Evolutionary conservation across 331 rosid species (phyloP).

Genomic region (Spiraea crenata): DNA sequence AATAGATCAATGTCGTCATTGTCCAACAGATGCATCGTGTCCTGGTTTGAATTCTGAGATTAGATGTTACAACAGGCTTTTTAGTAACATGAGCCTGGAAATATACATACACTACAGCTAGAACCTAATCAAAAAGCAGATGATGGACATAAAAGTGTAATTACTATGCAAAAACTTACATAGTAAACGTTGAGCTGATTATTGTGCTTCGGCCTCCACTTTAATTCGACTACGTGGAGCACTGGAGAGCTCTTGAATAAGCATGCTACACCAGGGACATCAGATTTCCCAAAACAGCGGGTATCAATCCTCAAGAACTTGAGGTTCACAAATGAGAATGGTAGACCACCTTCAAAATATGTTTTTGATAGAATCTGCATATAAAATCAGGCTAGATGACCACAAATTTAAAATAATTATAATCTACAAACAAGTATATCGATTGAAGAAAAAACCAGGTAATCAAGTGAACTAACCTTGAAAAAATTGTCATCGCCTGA

Average conservation of each 20-base stretch:
- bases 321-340: background rate
- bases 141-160: too few relatives aligned
- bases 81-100: too few relatives aligned
- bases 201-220: background rate
- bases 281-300: background rate
- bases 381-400: background rate
- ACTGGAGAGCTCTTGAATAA: slow-evolving; percentile 3
- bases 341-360: slow-evolving; percentile 2
- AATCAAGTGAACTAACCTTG: background rate
- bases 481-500: too few relatives aligned
- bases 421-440: background rate
- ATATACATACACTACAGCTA: too few relatives aligned
- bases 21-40: too few relatives aligned
- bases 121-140: too few relatives aligned
- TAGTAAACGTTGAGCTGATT: too few relatives aligned
- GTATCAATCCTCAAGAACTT: background rate
- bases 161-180: background rate
- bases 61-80: too few relatives aligned
- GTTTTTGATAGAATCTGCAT: background rate
- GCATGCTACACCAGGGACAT: background rate
- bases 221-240: background rate
- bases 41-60: too few relatives aligned
- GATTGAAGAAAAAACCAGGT: background rate
- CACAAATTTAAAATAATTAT: background rate
- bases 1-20: background rate